A percentile compares a stretch with the other conserved stretches of the same genome.
phyloP scores from a whole-genome alignment of 208 protist genomes.

The Herpetomonas samuelpessoai region DNA sequence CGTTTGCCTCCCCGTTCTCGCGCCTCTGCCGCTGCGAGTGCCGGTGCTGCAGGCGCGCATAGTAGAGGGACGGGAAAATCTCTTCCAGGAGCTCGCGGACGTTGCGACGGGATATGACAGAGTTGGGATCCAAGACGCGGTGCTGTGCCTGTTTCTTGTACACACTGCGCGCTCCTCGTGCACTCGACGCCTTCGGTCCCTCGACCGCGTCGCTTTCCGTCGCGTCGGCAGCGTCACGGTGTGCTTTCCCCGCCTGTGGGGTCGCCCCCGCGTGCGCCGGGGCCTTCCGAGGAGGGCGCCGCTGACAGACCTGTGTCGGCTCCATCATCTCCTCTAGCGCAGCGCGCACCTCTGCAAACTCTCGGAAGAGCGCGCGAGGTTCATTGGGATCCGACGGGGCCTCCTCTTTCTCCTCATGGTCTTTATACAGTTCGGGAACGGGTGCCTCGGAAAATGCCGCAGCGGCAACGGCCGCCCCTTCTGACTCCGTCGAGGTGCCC shows the following conservation, averaged over 20 bases:
- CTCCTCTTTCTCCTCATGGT: too few species aligned
- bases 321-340: conserved; percentile 35
- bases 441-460: too few species aligned
- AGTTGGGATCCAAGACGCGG: conserved; percentile 6
- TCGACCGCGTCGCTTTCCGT: not conserved
- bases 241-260: too few species aligned
- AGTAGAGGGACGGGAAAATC: conserved; percentile 46
- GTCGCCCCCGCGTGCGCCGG: not conserved
- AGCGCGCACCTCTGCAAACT: conserved; percentile 27
- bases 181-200: not conserved
- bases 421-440: too few species aligned
- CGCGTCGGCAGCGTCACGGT: not conserved
- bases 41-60: too few species aligned
- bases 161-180: not conserved
- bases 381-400: conserved; percentile 1
- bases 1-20: too few species aligned
- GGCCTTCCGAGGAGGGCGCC: not conserved
- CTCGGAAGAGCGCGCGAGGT: conserved; percentile 1
- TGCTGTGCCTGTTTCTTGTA: not conserved
- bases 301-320: conserved; percentile 6
- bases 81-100: conserved; percentile 80
- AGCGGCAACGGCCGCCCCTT: too few species aligned
- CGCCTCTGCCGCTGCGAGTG: too few species aligned
- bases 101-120: conserved; percentile 26
- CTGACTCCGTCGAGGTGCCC: too few species aligned